Base-by-base conservation (phyloP, 352 stramenopile species). In the Pythium rhizo-oryzae region DNA sequence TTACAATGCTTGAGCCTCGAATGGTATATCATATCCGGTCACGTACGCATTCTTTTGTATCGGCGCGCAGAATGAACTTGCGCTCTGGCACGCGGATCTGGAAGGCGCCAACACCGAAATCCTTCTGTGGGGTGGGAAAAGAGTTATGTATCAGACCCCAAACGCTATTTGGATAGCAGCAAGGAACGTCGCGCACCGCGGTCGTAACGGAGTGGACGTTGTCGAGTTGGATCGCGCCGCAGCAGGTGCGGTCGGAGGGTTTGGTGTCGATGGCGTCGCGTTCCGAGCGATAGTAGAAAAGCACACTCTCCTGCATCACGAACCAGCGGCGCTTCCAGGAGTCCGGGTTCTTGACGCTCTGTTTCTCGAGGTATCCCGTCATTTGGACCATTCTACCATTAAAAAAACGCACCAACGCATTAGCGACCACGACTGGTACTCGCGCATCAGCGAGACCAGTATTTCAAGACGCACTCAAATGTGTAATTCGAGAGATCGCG, bases 301-400 rank as follows among this genome's bases (percentile, higher is more conserved):
- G 62, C 70, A 91, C 82, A 67, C 77, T 92, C 11, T 93, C 86
- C 28, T 92, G 84, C 84, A 96, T 93, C 64, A 96, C 88, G 57
- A 96, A 93, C 88, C 88, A 96, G 25, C 88, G 79, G 23, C 72
- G 76, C 43, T 96, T 96, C 85, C 86, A 96, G 33, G 78, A 64
- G 37, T 82, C 74, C 16, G 77, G 75, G 66, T 91, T 71, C 65
- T 93, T 85, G 15, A 74, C 78, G 75, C 85, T 93, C 74, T 96
- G 86, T 60, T 96, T 96, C 63, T 94, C 85, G 25, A 96, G 63
- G 59, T 87, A 90, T 15, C 88, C 88, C 47, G 90, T 79, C 85
- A 92, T 90, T 64, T 81, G 85, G 24, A 80, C 80, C 70, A 85
- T 82, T 63, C 84, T 92, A 50, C 39, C 61, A 5, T 37, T 4